phyloP scores from a whole-genome alignment of 306 rosid species.

The Cercis canadensis region DNA sequence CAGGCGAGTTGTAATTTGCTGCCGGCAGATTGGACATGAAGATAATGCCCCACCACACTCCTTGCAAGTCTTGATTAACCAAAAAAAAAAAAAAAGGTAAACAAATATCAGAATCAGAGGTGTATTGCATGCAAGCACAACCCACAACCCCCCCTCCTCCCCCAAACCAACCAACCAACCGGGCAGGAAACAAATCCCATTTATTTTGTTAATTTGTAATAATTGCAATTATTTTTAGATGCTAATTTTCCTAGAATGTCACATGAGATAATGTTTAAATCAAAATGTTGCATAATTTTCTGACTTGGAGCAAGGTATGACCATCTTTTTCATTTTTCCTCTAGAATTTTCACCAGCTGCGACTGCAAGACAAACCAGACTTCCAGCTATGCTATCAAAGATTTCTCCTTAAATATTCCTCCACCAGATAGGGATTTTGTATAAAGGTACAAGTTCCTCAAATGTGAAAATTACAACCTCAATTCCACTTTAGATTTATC shows the following conservation, averaged over 20 bases:
- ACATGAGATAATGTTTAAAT: neutral
- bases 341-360: neutral
- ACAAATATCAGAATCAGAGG: slow-evolving; percentile 8
- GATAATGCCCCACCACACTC: slow-evolving; percentile 74
- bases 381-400: too few species aligned
- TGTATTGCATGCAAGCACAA: too few species aligned
- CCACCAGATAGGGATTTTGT: neutral
- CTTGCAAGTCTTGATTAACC: slow-evolving; percentile 74
- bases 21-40: slow-evolving; percentile 80
- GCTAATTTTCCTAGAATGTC: neutral
- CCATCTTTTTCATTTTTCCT: slow-evolving; percentile 10
- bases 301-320: neutral
- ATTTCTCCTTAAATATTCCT: neutral
- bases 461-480: too few species aligned
- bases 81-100: slow-evolving; percentile 31
- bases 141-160: too few species aligned
- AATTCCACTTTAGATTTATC: neutral
- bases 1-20: slow-evolving; percentile 76
- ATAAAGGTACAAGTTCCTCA: too few species aligned
- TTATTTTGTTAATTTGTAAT: neutral
- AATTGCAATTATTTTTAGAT: neutral
- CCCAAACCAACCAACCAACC: neutral
- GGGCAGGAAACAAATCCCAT: neutral
- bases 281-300: slow-evolving; percentile 17
- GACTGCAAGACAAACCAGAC: too few species aligned